phyloP scores from a whole-genome alignment of 2,329 filamentous ascomycete species.

The Colletotrichum melonis region DNA sequence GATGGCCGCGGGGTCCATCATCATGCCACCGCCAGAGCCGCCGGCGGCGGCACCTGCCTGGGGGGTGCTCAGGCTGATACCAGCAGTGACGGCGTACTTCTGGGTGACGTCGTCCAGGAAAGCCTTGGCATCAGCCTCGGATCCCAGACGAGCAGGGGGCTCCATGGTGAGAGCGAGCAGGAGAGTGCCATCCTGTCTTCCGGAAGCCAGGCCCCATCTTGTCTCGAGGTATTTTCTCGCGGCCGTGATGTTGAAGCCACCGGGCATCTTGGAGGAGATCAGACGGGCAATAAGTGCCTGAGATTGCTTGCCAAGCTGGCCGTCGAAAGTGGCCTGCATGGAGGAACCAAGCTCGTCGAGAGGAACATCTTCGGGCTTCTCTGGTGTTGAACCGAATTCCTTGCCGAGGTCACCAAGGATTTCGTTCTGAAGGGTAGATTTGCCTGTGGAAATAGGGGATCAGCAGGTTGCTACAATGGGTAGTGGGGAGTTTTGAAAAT shows the following conservation, averaged over 20 bases:
- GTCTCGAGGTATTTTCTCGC: constrained; percentile 96
- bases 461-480: neutral
- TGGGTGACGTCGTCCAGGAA: constrained; percentile 90
- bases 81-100: constrained; percentile 87
- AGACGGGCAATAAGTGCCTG: constrained; percentile 91
- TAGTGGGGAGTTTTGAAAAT: neutral
- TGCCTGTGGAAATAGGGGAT: constrained; percentile 68
- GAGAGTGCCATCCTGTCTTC: constrained; percentile 91
- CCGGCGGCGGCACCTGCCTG: constrained; percentile 79
- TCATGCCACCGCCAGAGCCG: constrained; percentile 85
- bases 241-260: constrained; percentile 98
- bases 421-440: constrained; percentile 98
- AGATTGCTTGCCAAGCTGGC: constrained; percentile 96
- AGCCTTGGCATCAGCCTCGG: constrained; percentile 90
- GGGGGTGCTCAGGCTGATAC: constrained; percentile 84
- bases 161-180: constrained; percentile 93
- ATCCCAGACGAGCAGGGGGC: constrained; percentile 86
- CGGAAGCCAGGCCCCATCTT: constrained; percentile 87
- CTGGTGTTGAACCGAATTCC: constrained; percentile 97
- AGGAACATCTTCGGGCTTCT: constrained; percentile 98
- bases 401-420: constrained; percentile 98
- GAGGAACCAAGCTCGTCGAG: constrained; percentile 93
- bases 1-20: constrained; percentile 98
- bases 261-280: constrained; percentile 99
- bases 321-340: constrained; percentile 99